Percentiles rank a stretch among this genome's conserved stretches.
phyloP scores from a whole-genome alignment of 2,329 filamentous ascomycete genomes.

The Curvularia sp. region DNA sequence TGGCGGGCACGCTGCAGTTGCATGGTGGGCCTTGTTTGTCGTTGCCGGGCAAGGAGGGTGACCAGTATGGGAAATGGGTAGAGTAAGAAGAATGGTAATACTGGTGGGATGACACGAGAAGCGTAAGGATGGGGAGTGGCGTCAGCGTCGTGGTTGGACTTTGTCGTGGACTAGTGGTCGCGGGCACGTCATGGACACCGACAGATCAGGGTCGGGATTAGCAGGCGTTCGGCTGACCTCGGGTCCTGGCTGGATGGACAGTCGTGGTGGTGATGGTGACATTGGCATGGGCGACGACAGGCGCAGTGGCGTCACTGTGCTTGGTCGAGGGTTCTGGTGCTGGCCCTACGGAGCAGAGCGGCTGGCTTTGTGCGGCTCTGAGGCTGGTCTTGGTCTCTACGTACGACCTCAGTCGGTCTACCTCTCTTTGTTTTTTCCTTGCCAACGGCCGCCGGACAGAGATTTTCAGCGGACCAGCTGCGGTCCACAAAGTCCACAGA shows the following conservation, averaged over 20 bases:
- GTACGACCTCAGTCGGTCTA: not conserved
- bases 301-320: conserved; percentile 17
- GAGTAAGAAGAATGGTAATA: not conserved
- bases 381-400: no score
- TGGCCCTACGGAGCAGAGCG: no score
- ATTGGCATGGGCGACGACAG: not conserved
- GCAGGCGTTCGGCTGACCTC: conserved; percentile 5
- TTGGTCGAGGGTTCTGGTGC: not conserved
- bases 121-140: not conserved
- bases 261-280: not conserved
- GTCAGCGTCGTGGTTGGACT: not conserved
- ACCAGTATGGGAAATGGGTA: no score
- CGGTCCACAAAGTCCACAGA: not conserved
- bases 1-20: conserved; percentile 7
- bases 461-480: not conserved
- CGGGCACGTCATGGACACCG: conserved; percentile 6
- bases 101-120: not conserved
- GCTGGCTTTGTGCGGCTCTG: not conserved
- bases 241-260: not conserved
- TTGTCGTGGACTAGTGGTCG: not conserved
- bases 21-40: not conserved
- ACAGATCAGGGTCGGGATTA: not conserved
- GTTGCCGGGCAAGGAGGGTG: no score
- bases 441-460: not conserved
- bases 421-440: not conserved